A percentile compares a stretch with the other conserved stretches of the same genome.
These are phyloP conservation scores for Dactylellina cionopaga DNA, from an alignment of 2,329 filamentous ascomycete genomes.

Conservation along the genomic window DNA sequence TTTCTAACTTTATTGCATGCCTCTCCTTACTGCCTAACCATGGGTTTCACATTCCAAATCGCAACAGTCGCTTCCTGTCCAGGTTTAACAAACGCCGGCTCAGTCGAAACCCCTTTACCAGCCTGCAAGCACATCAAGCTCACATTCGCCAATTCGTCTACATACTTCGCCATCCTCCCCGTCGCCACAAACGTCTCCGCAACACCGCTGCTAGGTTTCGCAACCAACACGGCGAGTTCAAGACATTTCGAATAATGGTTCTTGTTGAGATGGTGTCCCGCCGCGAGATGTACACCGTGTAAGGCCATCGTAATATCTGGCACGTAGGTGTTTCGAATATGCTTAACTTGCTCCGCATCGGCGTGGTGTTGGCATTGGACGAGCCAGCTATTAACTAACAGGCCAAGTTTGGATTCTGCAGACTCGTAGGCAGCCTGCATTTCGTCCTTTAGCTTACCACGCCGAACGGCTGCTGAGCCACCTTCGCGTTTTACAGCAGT, in stretches of 20 bases:
- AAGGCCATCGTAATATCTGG: slow-evolving; percentile 88
- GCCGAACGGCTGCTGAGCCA: slow-evolving; percentile 18
- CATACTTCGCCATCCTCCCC: slow-evolving; percentile 77
- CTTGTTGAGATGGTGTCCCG: slow-evolving; percentile 76
- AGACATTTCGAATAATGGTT: slow-evolving; percentile 84
- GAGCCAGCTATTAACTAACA: slow-evolving; percentile 55
- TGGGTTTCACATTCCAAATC: slow-evolving; percentile 56
- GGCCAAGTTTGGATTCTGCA: slow-evolving; percentile 45
- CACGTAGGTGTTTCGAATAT: slow-evolving; percentile 79
- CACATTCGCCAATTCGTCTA: slow-evolving; percentile 78
- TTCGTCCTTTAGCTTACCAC: slow-evolving; percentile 49
- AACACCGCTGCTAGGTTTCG: slow-evolving; percentile 75
- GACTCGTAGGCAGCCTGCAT: slow-evolving; percentile 51
- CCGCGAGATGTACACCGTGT: slow-evolving; percentile 80
- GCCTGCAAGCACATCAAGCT: slow-evolving; percentile 75
- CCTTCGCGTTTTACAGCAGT: slow-evolving; percentile 45
- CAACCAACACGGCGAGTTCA: slow-evolving; percentile 81
- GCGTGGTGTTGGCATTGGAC: slow-evolving; percentile 60
- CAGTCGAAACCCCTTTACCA: slow-evolving; percentile 44
- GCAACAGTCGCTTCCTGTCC: slow-evolving; percentile 36
- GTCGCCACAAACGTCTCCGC: slow-evolving; percentile 72
- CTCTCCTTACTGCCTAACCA: neutral
- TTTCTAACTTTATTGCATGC: neutral
- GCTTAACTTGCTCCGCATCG: slow-evolving; percentile 71
- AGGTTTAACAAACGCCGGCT: slow-evolving; percentile 31